These are phyloP conservation scores for Silene coronaria DNA, from an alignment of 179 eudicot genomes.

Conservation along the genomic window DNA sequence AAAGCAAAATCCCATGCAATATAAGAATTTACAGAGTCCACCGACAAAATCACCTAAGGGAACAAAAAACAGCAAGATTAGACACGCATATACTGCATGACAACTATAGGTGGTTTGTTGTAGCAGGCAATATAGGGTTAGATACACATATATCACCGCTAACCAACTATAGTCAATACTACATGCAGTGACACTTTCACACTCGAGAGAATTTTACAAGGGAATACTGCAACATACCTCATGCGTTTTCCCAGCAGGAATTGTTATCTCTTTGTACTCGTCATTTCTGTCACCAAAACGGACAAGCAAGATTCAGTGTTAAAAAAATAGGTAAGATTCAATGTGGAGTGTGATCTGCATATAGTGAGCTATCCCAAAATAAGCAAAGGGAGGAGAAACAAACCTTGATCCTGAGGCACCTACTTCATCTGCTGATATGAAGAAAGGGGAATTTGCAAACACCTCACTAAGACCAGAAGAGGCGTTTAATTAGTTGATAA, in stretches of 20 bases:
- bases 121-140: no score
- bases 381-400: conserved; percentile 12
- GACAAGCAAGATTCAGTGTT: neutral
- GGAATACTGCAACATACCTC: conserved; percentile 53
- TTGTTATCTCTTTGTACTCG: conserved; percentile 65
- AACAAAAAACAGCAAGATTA: no score
- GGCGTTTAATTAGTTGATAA: neutral
- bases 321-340: neutral
- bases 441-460: conserved; percentile 89
- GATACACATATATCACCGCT: no score
- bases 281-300: conserved; percentile 43
- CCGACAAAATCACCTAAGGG: conserved; percentile 58
- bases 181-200: neutral
- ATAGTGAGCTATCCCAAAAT: neutral
- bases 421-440: conserved; percentile 79
- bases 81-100: no score
- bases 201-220: neutral
- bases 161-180: neutral
- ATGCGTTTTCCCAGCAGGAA: conserved; percentile 69
- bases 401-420: conserved; percentile 61
- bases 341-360: neutral
- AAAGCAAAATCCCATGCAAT: conserved; percentile 92
- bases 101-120: no score
- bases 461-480: conserved; percentile 59
- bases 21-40: conserved; percentile 78